Base-by-base conservation (phyloP, 139 green algal genomes). In the Trebouxia sp. region DNA sequence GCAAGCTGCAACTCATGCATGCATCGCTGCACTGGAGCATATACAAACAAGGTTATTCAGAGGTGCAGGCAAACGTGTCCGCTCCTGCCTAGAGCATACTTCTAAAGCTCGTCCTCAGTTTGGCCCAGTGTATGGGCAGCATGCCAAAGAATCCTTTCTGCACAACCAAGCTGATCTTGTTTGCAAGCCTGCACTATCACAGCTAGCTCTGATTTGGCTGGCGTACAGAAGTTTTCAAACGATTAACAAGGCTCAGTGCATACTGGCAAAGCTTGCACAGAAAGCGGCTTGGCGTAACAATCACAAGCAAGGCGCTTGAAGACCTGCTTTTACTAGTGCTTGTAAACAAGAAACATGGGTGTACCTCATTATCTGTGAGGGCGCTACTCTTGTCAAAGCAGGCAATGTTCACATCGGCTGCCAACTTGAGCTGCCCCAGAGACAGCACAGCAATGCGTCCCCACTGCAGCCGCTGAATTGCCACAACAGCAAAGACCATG, bases 381-480 rank as follows among this genome's bases (percentile, higher is more conserved):
- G 62, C 43, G 32, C 62, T 35, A 28, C 32, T 72, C 62, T 72
- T 72, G 32, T 72, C 62, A 45, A 72, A 72, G 62, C 62, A 72
- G 32, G 62, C 62, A 28, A 72, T 45, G 32, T 72, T 35, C 5
- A 45, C 35, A 45, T 30, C 24, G 5, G 62, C 62, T 43, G 62
- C 62, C 32, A 72, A 22, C 62, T 72, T 72, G 2, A 72, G 32
- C 20, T 72, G 62, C 1, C 62, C 32, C n/a, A 35, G 62, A 8
- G 42, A 72, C 5, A 72, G 62, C 5, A n/a, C 32, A 26, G 62
- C 28, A 17, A 72, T 72, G 15, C 35, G 32, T 35, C 37, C 26
- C 62, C 62, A 45, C 20, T n/a, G 42, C 11, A 72, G 12, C 32
- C 35, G 26, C 14, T 72, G 32, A 24, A 17, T 35, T 15, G 43